Conservation (phyloP, 176 grass and related monocot genomes). For the Hsuehochloa calcarea region DNA sequence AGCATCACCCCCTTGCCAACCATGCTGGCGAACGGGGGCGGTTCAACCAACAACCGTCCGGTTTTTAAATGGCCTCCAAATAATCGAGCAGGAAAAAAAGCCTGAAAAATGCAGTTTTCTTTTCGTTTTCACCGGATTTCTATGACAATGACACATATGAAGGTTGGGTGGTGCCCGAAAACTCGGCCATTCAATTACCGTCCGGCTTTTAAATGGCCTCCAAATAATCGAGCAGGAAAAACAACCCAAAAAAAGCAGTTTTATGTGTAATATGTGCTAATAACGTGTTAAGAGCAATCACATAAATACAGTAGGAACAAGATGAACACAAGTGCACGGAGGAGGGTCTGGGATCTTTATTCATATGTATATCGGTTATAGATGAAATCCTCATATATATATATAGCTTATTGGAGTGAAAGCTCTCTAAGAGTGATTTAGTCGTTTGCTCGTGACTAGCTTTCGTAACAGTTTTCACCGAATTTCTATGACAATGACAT, state of each 20-base stretch:
- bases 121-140: slow-evolving; percentile 5
- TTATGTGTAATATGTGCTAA: background rate
- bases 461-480: background rate
- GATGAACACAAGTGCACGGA: too few relatives aligned
- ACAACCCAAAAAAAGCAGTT: too few relatives aligned
- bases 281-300: too few relatives aligned
- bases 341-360: too few relatives aligned
- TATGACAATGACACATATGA: slow-evolving; percentile 6
- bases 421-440: too few relatives aligned
- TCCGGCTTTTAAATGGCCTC: background rate
- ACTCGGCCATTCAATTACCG: slow-evolving; percentile 20
- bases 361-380: too few relatives aligned
- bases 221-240: background rate
- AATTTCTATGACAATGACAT: slow-evolving; percentile 26
- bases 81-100: background rate
- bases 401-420: too few relatives aligned
- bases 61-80: background rate
- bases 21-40: background rate
- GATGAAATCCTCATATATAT: too few relatives aligned
- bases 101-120: too few relatives aligned
- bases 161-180: slow-evolving; percentile 4
- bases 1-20: slow-evolving; percentile 23
- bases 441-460: too few relatives aligned
- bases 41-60: background rate
- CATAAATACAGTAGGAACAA: too few relatives aligned